These are phyloP conservation scores for Phialophora verrucosa DNA, from an alignment of 2,329 filamentous ascomycete species.

Conservation along the genomic window DNA sequence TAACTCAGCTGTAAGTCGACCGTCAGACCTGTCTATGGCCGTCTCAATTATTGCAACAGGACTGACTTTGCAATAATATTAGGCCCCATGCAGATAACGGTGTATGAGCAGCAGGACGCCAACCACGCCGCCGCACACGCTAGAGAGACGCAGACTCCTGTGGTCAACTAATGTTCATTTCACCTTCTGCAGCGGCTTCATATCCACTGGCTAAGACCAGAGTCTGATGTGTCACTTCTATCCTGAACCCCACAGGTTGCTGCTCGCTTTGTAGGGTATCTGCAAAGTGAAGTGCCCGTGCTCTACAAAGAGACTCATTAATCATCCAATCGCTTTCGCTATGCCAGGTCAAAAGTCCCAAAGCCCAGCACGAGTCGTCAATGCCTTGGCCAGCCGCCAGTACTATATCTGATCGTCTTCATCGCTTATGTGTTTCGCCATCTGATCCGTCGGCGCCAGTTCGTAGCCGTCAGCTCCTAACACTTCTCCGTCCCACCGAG, in stretches of 20 bases:
- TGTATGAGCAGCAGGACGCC: not conserved
- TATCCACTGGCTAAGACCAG: not conserved
- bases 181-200: not conserved
- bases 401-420: not conserved
- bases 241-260: not conserved
- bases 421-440: not conserved
- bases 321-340: not conserved
- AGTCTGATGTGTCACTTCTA: not conserved
- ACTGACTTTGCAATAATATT: not conserved
- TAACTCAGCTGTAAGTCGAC: not conserved
- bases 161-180: not conserved
- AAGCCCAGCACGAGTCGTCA: slow-evolving; percentile 2
- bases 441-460: not conserved
- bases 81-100: not conserved
- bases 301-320: not conserved
- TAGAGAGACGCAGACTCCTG: not conserved
- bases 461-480: slow-evolving; percentile 1
- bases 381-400: not conserved
- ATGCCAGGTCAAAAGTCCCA: not conserved
- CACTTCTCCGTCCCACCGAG: slow-evolving; percentile 35
- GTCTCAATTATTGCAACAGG: not conserved
- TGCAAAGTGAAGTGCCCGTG: not conserved
- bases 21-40: not conserved
- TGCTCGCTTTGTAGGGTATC: not conserved
- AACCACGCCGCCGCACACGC: not conserved